A percentile compares a stretch with the other conserved stretches of the same genome.
Evolutionary conservation across 306 rosid species (phyloP).

Genomic region (Delonix regia): DNA sequence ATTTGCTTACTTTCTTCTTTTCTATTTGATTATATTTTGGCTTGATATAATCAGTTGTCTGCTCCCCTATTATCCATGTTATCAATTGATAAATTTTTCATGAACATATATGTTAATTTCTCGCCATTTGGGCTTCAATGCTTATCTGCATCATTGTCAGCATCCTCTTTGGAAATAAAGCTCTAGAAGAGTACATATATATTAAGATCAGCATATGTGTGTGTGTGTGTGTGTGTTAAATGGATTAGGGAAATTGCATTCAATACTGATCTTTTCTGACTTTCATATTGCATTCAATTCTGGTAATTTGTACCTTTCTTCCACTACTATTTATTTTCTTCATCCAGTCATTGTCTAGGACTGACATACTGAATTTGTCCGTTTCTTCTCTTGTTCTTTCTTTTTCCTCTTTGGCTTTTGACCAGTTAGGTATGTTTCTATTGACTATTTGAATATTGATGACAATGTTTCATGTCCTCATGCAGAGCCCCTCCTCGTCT

Average conservation of each 20-base stretch:
- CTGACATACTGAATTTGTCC: constrained; percentile 3
- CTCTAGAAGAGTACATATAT: not conserved
- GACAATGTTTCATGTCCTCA: constrained; percentile 25
- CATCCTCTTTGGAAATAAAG: not conserved
- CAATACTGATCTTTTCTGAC: not conserved
- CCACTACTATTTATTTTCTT: constrained; percentile 9
- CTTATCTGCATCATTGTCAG: not conserved
- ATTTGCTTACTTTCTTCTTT: constrained; percentile 23
- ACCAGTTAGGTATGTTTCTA: constrained; percentile 15
- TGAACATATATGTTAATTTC: not conserved
- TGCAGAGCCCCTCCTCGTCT: constrained; percentile 82
- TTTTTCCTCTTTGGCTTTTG: constrained; percentile 24
- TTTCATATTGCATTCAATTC: not conserved
- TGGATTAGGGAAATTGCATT: constrained; percentile 4
- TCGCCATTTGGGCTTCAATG: not conserved
- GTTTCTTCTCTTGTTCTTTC: not conserved
- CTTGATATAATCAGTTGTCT: constrained; percentile 12
- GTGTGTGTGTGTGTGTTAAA: constrained; percentile 5
- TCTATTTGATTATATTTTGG: constrained; percentile 25
- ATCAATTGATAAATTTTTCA: not conserved
- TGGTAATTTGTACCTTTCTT: not conserved
- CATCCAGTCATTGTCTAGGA: constrained; percentile 22
- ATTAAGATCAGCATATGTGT: not conserved
- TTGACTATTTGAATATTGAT: constrained; percentile 21
- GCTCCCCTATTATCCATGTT: not conserved